Evolutionary conservation across 805 yeast genomes (phyloP).

Genomic region (Blastobotrys americana): DNA sequence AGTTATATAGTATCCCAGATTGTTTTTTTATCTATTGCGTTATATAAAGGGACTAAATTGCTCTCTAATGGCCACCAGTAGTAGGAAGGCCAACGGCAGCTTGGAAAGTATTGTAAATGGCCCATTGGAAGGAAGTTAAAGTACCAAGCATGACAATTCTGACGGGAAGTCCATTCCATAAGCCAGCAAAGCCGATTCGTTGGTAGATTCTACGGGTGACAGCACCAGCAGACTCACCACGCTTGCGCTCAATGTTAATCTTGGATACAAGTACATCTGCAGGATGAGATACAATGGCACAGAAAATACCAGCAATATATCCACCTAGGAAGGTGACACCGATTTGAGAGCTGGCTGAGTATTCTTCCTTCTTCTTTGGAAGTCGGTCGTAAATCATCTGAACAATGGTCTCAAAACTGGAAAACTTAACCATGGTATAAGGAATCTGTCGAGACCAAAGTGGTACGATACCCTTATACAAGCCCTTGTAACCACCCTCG

Average conservation of each 20-base stretch:
- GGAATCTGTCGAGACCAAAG: slow-evolving; percentile 86
- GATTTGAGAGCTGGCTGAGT: slow-evolving; percentile 61
- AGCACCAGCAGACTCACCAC: slow-evolving; percentile 48
- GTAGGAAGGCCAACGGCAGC: slow-evolving; percentile 91
- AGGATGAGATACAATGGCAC: slow-evolving; percentile 83
- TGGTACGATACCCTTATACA: slow-evolving; percentile 74
- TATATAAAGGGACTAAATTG: too few species aligned
- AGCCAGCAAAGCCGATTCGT: slow-evolving; percentile 67
- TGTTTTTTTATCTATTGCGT: too few species aligned
- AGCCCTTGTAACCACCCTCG: slow-evolving; percentile 51
- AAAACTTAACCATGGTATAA: slow-evolving; percentile 83
- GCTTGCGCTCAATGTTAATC: slow-evolving; percentile 54
- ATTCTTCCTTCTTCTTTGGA: slow-evolving; percentile 56
- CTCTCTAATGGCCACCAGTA: slow-evolving; percentile 48
- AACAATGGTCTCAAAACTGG: slow-evolving; percentile 74
- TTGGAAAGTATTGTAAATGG: slow-evolving; percentile 87
- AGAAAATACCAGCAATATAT: slow-evolving; percentile 80
- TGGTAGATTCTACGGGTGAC: slow-evolving; percentile 59
- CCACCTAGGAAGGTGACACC: slow-evolving; percentile 83
- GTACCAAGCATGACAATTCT: slow-evolving; percentile 89
- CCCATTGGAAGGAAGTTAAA: slow-evolving; percentile 86
- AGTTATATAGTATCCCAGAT: too few species aligned
- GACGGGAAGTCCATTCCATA: slow-evolving; percentile 83
- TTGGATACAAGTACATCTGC: slow-evolving; percentile 91
- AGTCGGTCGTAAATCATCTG: slow-evolving; percentile 58